Conservation (phyloP, 2,329 filamentous ascomycete species). For the Thielaviopsis cerberus region DNA sequence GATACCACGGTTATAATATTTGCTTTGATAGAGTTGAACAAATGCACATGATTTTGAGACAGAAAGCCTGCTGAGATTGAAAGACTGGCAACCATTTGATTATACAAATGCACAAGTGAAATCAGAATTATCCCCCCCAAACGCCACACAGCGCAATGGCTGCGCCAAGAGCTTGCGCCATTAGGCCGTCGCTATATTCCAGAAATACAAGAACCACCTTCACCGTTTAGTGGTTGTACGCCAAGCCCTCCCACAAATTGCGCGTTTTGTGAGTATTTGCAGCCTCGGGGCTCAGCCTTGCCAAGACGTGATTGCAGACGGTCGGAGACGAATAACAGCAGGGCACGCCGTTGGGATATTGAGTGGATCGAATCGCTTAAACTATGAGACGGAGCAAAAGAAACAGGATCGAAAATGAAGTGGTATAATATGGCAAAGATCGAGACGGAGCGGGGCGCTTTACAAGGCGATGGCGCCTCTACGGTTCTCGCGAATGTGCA, state of each 20-base stretch:
- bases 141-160: background rate
- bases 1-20: slow-evolving; percentile 7
- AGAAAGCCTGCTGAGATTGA: too few species aligned
- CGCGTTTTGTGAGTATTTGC: background rate
- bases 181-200: background rate
- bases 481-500: slow-evolving; percentile 67
- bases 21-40: background rate
- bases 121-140: background rate
- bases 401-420: background rate
- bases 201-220: background rate
- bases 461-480: slow-evolving; percentile 66
- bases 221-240: background rate
- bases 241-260: background rate
- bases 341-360: background rate
- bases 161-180: background rate
- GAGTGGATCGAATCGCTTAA: background rate
- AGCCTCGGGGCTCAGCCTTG: background rate
- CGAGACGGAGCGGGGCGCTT: slow-evolving; percentile 11
- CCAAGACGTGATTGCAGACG: background rate
- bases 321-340: background rate
- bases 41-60: too few species aligned
- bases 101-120: background rate
- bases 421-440: background rate
- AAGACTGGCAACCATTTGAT: background rate
- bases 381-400: background rate